These are phyloP conservation scores for Salix udensis DNA, from an alignment of 345 rosid genomes.

Conservation along the genomic window DNA sequence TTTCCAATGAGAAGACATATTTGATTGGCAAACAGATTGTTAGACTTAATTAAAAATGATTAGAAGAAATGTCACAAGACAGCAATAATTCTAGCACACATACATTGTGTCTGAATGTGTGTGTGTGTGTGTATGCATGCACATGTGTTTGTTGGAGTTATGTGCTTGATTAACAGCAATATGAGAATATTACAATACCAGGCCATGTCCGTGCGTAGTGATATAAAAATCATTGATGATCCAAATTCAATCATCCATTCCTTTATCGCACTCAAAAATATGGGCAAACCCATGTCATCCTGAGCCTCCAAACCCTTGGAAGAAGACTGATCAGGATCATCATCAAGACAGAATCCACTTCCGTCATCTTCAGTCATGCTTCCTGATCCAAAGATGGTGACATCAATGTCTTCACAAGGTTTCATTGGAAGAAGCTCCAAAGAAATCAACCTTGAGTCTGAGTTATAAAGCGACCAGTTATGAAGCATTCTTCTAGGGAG, in stretches of 20 bases:
- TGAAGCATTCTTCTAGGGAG: conserved; percentile 71
- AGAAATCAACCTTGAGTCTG: conserved; percentile 61
- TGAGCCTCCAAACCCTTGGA: conserved; percentile 30
- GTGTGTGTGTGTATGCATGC: background rate
- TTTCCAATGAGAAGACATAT: background rate
- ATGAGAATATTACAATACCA: conserved; percentile 46
- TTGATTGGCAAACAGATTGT: background rate
- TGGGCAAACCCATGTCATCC: conserved; percentile 42
- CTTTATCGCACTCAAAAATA: conserved; percentile 65
- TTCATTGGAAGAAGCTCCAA: conserved; percentile 83
- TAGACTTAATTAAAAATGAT: background rate
- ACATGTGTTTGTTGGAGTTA: background rate
- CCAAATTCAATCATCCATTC: conserved; percentile 91
- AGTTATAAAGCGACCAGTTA: conserved; percentile 83
- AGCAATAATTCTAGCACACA: background rate
- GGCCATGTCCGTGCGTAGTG: conserved; percentile 71
- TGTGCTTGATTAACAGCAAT: background rate
- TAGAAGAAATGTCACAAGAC: background rate
- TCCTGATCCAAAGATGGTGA: conserved; percentile 74
- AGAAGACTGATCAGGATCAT: conserved; percentile 41
- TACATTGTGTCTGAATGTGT: background rate
- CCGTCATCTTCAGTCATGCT: conserved; percentile 62
- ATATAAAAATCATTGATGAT: conserved; percentile 50
- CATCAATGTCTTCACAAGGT: conserved; percentile 65
- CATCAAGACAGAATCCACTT: conserved; percentile 49